Base-by-base conservation (phyloP, 2,329 filamentous ascomycete species). In the Talaromyces pinophilus region DNA sequence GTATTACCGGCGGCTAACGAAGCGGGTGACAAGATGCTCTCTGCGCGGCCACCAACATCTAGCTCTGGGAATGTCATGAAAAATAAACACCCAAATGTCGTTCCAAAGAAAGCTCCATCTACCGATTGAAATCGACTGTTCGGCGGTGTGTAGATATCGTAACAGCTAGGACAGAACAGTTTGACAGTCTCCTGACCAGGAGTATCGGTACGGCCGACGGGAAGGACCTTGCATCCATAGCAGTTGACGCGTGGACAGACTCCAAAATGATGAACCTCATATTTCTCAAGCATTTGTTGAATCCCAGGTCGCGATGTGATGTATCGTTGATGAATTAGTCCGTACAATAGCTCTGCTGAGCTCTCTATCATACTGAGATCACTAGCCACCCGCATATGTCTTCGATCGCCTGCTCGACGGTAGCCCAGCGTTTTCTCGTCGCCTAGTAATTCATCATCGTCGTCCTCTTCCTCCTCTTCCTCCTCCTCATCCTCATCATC, bases 231-330 rank as follows among this genome's bases (percentile, higher is more conserved):
- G 70, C 92, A 91, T 67, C 91, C 90, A 73, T 93, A 91, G 84
- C 95, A 99, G 80, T 94, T 89, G 67, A 94, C 96, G 67, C 95
- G 88, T n/a, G 95, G 95, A 78, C 95, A 99, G 72, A 90, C 89
- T 63, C 95, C 95, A 76, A 99, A 99, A 82, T 99, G 94, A 68
- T 93, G 91, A 59, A 96, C 86, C 79, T 98, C 94, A 83, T 98
- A 99, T 80, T 99, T 99, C 80, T 99, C 95, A 69, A 93, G 92
- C 95, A 99, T 99, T 78, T 97, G 93, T 81, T 98, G 94, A 74
- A 99, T 98, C 62, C 95, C 95, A 2, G 92, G 92, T 67, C 95
- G 87, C 28, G 93, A 97, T 75, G 93, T 98, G 81, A 99, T 98
- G 80, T 97, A 99, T 66, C 95, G 91, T 79, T 98, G 95, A 81